phyloP scores from a whole-genome alignment of 768 basidiomycete species.

The Leccinum boreale region DNA sequence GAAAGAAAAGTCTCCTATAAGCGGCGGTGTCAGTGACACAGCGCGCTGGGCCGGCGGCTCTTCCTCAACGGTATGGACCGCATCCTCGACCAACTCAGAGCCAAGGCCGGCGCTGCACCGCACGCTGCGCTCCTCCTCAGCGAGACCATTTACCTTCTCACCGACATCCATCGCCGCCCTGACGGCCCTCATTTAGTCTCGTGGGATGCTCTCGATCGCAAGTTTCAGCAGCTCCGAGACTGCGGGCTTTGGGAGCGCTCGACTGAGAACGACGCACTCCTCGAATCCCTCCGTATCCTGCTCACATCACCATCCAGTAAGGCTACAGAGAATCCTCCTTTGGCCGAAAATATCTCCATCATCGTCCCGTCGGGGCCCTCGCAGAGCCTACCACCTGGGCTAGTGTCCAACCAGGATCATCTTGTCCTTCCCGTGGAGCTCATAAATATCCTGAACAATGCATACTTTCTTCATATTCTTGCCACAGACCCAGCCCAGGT shows the following conservation, averaged over 20 bases:
- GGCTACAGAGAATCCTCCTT: background rate
- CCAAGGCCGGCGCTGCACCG: conserved; percentile 6
- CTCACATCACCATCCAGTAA: conserved; percentile 9
- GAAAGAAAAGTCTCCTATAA: conserved; percentile 19
- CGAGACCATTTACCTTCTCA: conserved; percentile 18
- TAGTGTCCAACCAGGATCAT: conserved; percentile 22
- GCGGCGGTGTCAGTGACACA: background rate
- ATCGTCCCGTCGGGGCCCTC: conserved; percentile 8
- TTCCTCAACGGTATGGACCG: conserved; percentile 17
- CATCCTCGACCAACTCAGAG: conserved; percentile 26
- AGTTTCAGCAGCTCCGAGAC: conserved; percentile 24
- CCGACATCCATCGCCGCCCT: conserved; percentile 22
- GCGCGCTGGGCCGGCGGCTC: background rate
- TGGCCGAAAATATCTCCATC: conserved; percentile 13
- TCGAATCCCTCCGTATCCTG: conserved; percentile 21
- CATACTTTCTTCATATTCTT: conserved; percentile 66
- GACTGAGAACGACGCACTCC: conserved; percentile 25
- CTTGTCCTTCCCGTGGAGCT: conserved; percentile 52
- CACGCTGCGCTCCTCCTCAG: conserved; percentile 15
- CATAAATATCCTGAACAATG: conserved; percentile 51
- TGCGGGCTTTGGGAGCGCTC: conserved; percentile 25
- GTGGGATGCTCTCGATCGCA: conserved; percentile 20
- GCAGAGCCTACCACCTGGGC: conserved; percentile 8
- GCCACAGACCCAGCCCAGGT: conserved; percentile 57
- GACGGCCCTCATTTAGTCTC: conserved; percentile 15